Base-by-base conservation (phyloP, 192 early-diverging fungal genomes). In the Backusella tarrabulga region DNA sequence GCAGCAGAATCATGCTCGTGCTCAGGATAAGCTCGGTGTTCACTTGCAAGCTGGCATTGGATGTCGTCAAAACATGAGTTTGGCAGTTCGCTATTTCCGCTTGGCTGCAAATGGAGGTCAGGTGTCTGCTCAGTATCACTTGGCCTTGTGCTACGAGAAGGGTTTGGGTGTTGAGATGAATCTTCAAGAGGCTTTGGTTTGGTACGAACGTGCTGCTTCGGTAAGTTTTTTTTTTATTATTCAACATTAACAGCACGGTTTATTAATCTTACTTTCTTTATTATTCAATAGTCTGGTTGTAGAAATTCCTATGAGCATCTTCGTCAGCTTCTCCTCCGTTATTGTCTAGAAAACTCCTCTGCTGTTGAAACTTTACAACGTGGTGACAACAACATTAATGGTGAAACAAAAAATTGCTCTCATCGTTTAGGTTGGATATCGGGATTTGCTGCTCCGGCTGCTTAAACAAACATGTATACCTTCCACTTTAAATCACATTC, bases 61-160 rank as follows among this genome's bases (percentile, higher is more conserved):
- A 34, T 74, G 85, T 38, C 72, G 71, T 21, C 81, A 80, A 36
- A 79, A 90, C 73, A 71, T 86, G n/a, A 75, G 77, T 66, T 63
- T 78, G 29, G 90, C 88, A 11, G 81, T 86, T 8, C 73, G 74
- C 36, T 94, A 91, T 84, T 96, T 88, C 76, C 72, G 81, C 52
- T 70, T 83, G 32, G 85, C 89, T 73, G 95, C 95, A 15, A 78
- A 86, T 68, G 86, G 86, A 74, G 94, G 92, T 29, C 92, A 94
- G 77, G 76, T 82, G n/a, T 76, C 83, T 23, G 85, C 86, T 40
- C 85, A 87, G 72, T 86, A 85, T 67, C 78, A 86, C 81, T 69
- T 89, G 5, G 88, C 85, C 34, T 84, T 83, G 66, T 88, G 87
- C 52, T 83, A 88, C 15, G 85, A 88, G 78, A 85, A 80, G 38